Percentiles rank a stretch among this genome's conserved stretches.
These are phyloP conservation scores for Coemansia sp. DNA, from an alignment of 192 early-diverging fungal species.

Conservation along the genomic window DNA sequence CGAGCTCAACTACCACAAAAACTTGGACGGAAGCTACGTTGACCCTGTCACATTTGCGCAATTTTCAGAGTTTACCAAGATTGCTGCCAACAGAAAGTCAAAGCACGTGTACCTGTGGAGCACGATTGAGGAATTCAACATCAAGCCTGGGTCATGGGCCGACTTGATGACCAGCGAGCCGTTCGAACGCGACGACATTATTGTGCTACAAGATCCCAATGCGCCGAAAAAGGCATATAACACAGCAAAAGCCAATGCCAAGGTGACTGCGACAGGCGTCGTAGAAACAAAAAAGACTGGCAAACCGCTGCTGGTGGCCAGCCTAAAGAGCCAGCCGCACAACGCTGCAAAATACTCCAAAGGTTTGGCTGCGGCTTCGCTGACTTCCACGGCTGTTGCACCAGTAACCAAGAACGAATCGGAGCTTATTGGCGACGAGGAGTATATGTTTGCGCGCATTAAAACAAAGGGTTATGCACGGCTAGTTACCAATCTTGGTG, in stretches of 20 bases:
- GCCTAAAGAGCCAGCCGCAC: constrained; percentile 58
- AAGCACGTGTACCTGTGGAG: constrained; percentile 89
- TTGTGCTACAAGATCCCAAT: constrained; percentile 73
- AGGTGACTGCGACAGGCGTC: no score
- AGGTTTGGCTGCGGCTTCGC: constrained; percentile 71
- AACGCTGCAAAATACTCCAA: constrained; percentile 82
- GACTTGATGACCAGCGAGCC: constrained; percentile 87
- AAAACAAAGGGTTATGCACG: constrained; percentile 76
- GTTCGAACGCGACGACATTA: constrained; percentile 84
- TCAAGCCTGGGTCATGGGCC: constrained; percentile 79
- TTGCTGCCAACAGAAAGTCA: constrained; percentile 79
- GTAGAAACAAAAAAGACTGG: no score
- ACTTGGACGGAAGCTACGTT: constrained; percentile 74
- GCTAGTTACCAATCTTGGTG: constrained; percentile 71
- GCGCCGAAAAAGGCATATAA: constrained; percentile 24
- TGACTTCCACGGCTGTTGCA: constrained; percentile 84
- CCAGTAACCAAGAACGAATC: constrained; percentile 70
- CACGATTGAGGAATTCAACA: constrained; percentile 82
- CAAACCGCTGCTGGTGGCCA: constrained; percentile 28
- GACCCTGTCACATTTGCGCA: constrained; percentile 91
- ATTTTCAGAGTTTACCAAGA: constrained; percentile 80
- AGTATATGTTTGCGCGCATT: constrained; percentile 85
- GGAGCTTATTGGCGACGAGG: constrained; percentile 74
- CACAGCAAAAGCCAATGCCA: no score
- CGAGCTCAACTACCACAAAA: constrained; percentile 79